phyloP scores from a whole-genome alignment of 192 early-diverging fungal genomes.

The Coemansia sp. region DNA sequence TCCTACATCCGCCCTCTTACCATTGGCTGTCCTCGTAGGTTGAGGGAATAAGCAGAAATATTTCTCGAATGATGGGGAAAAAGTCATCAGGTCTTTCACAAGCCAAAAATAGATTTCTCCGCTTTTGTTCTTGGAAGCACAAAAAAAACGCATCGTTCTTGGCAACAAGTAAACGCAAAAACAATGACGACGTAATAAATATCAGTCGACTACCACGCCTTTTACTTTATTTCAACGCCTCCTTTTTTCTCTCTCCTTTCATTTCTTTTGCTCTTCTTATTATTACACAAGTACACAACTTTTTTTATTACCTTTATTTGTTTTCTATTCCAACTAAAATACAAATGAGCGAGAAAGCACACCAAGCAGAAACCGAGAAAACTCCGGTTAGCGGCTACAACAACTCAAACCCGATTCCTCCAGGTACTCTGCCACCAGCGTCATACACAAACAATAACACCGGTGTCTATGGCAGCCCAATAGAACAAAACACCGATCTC shows the following conservation, averaged over 20 bases:
- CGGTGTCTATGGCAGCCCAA: neutral
- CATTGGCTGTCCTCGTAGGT: neutral
- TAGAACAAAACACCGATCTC: neutral
- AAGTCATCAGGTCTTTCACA: neutral
- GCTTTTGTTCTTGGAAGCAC: too few relatives aligned
- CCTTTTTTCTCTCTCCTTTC: too few relatives aligned
- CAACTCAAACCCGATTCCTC: neutral
- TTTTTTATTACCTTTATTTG: neutral
- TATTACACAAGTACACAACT: too few relatives aligned
- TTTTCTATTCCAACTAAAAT: neutral
- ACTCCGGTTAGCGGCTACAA: neutral
- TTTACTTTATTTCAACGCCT: too few relatives aligned
- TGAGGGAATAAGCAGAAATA: neutral
- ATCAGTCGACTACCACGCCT: too few relatives aligned
- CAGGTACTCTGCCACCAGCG: slow-evolving; percentile 1
- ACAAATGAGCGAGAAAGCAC: slow-evolving; percentile 2
- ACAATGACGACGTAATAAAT: too few relatives aligned
- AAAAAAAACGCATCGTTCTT: too few relatives aligned
- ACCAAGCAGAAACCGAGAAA: slow-evolving; percentile 1
- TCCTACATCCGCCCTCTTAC: neutral
- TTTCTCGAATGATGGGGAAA: neutral
- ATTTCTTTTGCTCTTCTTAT: too few relatives aligned
- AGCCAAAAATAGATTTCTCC: slow-evolving; percentile 1
- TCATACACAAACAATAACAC: neutral
- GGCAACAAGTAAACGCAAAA: too few relatives aligned